Evolutionary conservation across 139 green algal genomes (phyloP), one percentile per base, ranked within the genome.

Genomic region (Desmodesmus armatus): DNA sequence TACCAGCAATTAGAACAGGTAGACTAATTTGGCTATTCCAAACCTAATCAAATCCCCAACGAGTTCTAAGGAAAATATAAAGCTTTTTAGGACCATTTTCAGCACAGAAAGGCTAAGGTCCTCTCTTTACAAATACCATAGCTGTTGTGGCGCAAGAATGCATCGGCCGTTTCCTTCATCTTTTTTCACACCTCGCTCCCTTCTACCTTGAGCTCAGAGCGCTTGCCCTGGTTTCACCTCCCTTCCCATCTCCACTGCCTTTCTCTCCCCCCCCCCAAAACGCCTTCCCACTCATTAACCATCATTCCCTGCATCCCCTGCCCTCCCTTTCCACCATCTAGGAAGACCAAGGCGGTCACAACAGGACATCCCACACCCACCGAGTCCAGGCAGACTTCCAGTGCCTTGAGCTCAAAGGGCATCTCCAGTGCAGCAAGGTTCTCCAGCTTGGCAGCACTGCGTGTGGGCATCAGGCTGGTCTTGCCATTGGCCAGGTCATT

Each of bases 351-450:
- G n/a, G n/a, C n/a, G n/a, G n/a, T n/a, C n/a, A n/a, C n/a, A n/a
- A n/a, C 66, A 91, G n/a, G n/a, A n/a, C n/a, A n/a, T 58, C 75
- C 78, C 78, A 40, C 89, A 49, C 85, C 82, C 40, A 89, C 86
- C 41, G 81, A 85, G 65, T 92, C 89, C 69, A 92, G 85, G 72
- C 87, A 90, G 43, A 91, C 87, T 53, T 92, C 89, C 69, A 92
- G 82, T n/a, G 89, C 84, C 35, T 88, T 84, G 21, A 92, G 87
- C 73, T 92, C 89, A 77, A 92, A 92, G 0, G 89, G 87, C 84
- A 91, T 88, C 69, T 85, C 53, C 67, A 82, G 77, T 3, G 23
- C 39, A 0, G 55, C 66, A 35, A 85, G 84, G 3, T 29, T 63
- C 65, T 87, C 71, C 41, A 87, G 82, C 71, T 82, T 75, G 2